These are phyloP conservation scores for Pleurotus pulmonarius DNA, from an alignment of 768 basidiomycete genomes.

Conservation along the genomic window DNA sequence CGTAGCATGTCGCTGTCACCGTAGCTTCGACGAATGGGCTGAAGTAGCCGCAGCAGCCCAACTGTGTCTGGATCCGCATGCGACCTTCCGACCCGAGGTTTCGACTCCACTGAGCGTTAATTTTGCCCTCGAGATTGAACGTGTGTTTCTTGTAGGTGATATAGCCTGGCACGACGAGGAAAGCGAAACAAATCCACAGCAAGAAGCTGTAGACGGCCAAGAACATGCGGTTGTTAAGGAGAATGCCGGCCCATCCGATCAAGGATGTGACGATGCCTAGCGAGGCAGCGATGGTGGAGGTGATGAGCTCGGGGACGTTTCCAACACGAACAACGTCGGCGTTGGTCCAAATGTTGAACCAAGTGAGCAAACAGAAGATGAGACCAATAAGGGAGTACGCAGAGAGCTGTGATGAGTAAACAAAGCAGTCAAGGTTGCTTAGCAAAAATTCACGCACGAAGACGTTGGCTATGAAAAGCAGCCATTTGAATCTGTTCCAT, in stretches of 20 bases:
- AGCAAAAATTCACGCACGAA: conserved; percentile 26
- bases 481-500: conserved; percentile 89
- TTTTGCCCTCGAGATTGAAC: conserved; percentile 80
- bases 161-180: conserved; percentile 76
- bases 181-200: conserved; percentile 69
- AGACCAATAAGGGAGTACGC: conserved; percentile 58
- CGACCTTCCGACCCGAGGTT: conserved; percentile 56
- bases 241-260: conserved; percentile 75
- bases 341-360: conserved; percentile 70
- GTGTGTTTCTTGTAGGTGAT: conserved; percentile 68
- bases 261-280: conserved; percentile 61
- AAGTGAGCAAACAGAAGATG: conserved; percentile 66
- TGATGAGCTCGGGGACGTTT: conserved; percentile 61
- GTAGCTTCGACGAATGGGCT: conserved; percentile 80
- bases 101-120: conserved; percentile 75
- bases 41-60: conserved; percentile 80
- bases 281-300: conserved; percentile 65
- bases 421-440: neutral
- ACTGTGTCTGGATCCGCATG: conserved; percentile 67
- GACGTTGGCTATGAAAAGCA: conserved; percentile 62
- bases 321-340: conserved; percentile 73
- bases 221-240: conserved; percentile 83
- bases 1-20: conserved; percentile 68
- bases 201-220: conserved; percentile 75
- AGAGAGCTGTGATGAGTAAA: conserved; percentile 34